A percentile compares a stretch with the other conserved stretches of the same genome.
Conservation (phyloP, 768 basidiomycete genomes). For the Kondoa malvinella region DNA sequence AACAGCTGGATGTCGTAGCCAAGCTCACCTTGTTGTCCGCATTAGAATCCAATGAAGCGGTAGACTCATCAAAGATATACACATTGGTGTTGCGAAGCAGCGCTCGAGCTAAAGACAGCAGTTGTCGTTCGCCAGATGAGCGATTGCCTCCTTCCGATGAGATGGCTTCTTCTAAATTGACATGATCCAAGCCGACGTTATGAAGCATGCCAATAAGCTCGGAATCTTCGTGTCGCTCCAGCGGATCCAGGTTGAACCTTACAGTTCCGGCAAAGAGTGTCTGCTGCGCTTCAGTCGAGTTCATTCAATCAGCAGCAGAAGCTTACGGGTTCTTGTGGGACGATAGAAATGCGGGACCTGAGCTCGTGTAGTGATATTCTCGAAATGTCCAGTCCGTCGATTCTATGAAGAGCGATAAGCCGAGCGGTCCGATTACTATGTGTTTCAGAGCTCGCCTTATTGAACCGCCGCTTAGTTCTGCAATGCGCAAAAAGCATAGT, state of each 20-base stretch:
- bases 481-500: conserved; percentile 40
- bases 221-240: conserved; percentile 51
- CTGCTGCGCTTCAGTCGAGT: neutral
- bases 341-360: conserved; percentile 41
- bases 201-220: conserved; percentile 31
- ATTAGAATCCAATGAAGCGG: conserved; percentile 16
- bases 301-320: neutral
- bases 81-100: conserved; percentile 11
- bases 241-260: conserved; percentile 77
- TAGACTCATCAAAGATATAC: conserved; percentile 18
- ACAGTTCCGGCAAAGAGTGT: conserved; percentile 36
- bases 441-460: conserved; percentile 43
- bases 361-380: conserved; percentile 24
- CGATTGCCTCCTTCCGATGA: conserved; percentile 12
- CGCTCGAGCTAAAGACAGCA: conserved; percentile 18
- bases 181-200: neutral
- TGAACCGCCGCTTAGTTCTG: conserved; percentile 44
- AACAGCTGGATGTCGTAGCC: neutral
- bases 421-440: neutral
- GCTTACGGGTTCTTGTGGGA: conserved; percentile 41
- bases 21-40: conserved; percentile 14
- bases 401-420: neutral
- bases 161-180: neutral
- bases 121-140: conserved; percentile 18
- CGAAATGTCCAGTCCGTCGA: conserved; percentile 4